Evolutionary conservation across 352 stramenopile genomes (phyloP).

Genomic region (Globisporangium acanthophoron): DNA sequence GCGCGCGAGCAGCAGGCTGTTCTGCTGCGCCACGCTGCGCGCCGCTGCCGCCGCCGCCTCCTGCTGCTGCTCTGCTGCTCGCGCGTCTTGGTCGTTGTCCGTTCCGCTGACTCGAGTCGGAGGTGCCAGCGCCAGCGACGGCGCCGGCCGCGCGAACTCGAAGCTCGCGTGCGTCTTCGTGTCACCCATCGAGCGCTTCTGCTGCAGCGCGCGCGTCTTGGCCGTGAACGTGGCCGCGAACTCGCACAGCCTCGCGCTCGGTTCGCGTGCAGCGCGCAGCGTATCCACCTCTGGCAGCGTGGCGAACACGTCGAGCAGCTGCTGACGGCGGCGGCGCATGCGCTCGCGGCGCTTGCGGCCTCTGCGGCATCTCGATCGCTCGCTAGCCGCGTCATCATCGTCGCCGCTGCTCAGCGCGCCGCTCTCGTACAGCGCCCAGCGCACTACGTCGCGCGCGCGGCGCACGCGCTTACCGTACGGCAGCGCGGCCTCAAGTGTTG

Average conservation of each 20-base stretch:
- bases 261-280: constrained; percentile 34
- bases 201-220: constrained; percentile 37
- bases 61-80: constrained; percentile 7
- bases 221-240: constrained; percentile 51
- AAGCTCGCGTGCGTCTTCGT: constrained; percentile 55
- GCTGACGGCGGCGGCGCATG: constrained; percentile 17
- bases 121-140: background rate
- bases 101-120: background rate
- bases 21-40: constrained; percentile 16
- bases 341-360: constrained; percentile 22
- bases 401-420: constrained; percentile 17
- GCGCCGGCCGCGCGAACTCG: constrained; percentile 45
- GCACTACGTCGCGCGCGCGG: constrained; percentile 53
- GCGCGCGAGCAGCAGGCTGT: constrained; percentile 8
- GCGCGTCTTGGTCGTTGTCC: background rate
- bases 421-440: constrained; percentile 40
- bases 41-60: background rate
- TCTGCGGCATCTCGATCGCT: background rate
- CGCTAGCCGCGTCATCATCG: constrained; percentile 5
- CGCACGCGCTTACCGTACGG: constrained; percentile 48
- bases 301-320: constrained; percentile 22
- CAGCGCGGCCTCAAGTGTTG: constrained; percentile 39
- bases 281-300: constrained; percentile 33
- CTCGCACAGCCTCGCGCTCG: constrained; percentile 35
- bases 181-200: constrained; percentile 55